Conservation (phyloP, 345 rosid species). For the thale cress (Arabidopsis thaliana) region DNA sequence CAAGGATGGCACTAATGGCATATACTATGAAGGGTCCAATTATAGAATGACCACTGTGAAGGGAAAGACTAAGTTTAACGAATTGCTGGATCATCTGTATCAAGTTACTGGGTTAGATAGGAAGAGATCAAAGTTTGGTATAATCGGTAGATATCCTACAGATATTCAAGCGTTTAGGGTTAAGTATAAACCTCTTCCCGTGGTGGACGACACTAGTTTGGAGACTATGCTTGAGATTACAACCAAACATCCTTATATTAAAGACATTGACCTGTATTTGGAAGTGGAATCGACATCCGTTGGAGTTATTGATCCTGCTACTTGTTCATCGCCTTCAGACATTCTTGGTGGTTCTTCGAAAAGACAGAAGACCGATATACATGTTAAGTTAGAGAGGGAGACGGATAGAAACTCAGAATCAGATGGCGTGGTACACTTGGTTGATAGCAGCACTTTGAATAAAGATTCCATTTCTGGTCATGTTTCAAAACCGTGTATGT, state of each 20-base stretch:
- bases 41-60: background rate
- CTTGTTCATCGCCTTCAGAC: background rate
- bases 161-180: background rate
- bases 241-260: conserved; percentile 3
- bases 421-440: background rate
- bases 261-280: background rate
- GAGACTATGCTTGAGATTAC: conserved; percentile 29
- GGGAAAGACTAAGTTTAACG: background rate
- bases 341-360: background rate
- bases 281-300: conserved; percentile 7
- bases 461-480: background rate
- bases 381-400: conserved; percentile 22
- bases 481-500: background rate
- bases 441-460: background rate
- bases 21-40: conserved; percentile 21
- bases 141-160: conserved; percentile 1
- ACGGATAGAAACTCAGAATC: background rate
- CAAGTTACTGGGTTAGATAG: background rate
- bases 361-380: background rate
- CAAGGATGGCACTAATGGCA: conserved; percentile 21
- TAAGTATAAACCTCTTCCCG: background rate
- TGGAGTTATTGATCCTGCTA: background rate
- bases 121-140: background rate
- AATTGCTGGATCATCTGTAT: conserved; percentile 10
- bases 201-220: background rate